phyloP scores from a whole-genome alignment of 768 basidiomycete genomes.

The Suillus sp. region DNA sequence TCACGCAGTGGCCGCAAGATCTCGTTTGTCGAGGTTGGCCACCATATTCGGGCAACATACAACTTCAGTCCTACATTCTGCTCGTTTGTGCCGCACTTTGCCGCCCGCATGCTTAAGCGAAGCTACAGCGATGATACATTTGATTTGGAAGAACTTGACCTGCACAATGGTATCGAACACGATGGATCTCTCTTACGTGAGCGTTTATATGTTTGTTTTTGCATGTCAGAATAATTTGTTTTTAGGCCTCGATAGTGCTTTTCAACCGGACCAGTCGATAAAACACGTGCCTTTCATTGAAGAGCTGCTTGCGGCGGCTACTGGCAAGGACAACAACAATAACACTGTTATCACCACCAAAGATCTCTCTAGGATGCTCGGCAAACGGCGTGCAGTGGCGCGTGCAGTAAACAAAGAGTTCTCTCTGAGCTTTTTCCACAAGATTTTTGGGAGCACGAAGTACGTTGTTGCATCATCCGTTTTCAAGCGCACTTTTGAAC shows the following conservation, averaged over 20 bases:
- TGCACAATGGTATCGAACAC: slow-evolving; percentile 63
- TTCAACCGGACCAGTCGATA: slow-evolving; percentile 51
- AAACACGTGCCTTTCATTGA: slow-evolving; percentile 54
- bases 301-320: slow-evolving; percentile 62
- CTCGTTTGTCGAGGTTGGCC: slow-evolving; percentile 50
- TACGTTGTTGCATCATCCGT: slow-evolving; percentile 35
- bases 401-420: slow-evolving; percentile 59
- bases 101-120: slow-evolving; percentile 58
- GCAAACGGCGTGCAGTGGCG: slow-evolving; percentile 65
- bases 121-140: slow-evolving; percentile 58
- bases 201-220: slow-evolving; percentile 9
- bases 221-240: slow-evolving; percentile 8
- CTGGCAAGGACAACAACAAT: slow-evolving; percentile 55
- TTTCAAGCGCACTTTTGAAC: not conserved
- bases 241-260: slow-evolving; percentile 55
- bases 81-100: slow-evolving; percentile 62
- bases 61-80: slow-evolving; percentile 74
- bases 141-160: slow-evolving; percentile 64
- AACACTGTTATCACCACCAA: slow-evolving; percentile 49
- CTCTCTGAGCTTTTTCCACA: slow-evolving; percentile 52
- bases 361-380: slow-evolving; percentile 60
- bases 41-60: slow-evolving; percentile 54
- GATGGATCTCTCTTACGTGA: slow-evolving; percentile 36
- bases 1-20: slow-evolving; percentile 71
- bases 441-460: slow-evolving; percentile 72